A percentile compares a stretch with the other conserved stretches of the same genome.
These are phyloP conservation scores for Graphilbum fragrans DNA, from an alignment of 2,329 filamentous ascomycete species.

Conservation along the genomic window DNA sequence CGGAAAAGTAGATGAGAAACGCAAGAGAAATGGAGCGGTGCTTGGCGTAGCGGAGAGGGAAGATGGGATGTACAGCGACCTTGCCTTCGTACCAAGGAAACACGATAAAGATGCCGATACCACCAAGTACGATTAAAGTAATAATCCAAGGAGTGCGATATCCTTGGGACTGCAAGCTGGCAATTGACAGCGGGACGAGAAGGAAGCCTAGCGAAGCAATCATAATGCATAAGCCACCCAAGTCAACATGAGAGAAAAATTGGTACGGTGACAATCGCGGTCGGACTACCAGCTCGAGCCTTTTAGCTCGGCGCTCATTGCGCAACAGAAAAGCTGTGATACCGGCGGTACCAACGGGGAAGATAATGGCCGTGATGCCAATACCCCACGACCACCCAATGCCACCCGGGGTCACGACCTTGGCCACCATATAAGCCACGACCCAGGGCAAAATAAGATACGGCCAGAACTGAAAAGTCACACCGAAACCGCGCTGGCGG, in stretches of 20 bases:
- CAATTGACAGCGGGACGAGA: conserved; percentile 32
- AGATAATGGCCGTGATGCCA: conserved; percentile 21
- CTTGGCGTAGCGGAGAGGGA: conserved; percentile 31
- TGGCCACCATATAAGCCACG: conserved; percentile 34
- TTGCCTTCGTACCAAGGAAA: conserved; percentile 35
- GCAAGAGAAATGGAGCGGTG: conserved; percentile 28
- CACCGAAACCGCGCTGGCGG: conserved; percentile 37
- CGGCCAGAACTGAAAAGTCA: conserved; percentile 36
- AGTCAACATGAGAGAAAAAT: conserved; percentile 24
- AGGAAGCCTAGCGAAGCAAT: conserved; percentile 32
- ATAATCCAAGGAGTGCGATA: conserved; percentile 33
- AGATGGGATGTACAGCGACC: conserved; percentile 28
- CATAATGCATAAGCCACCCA: conserved; percentile 32
- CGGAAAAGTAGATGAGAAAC: conserved; percentile 21
- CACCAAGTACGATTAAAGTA: conserved; percentile 29
- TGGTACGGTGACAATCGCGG: conserved; percentile 15
- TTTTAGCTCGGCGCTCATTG: background rate
- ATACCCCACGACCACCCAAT: conserved; percentile 50
- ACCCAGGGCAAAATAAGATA: conserved; percentile 46
- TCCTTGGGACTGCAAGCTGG: conserved; percentile 22
- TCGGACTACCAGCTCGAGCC: background rate
- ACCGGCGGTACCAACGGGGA: conserved; percentile 38
- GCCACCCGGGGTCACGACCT: conserved; percentile 20
- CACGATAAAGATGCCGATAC: conserved; percentile 22
- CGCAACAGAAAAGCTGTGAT: conserved; percentile 26